Percentiles rank a stretch among this genome's conserved stretches.
phyloP scores from a whole-genome alignment of 768 basidiomycete genomes.

The Boletus bicolor region DNA sequence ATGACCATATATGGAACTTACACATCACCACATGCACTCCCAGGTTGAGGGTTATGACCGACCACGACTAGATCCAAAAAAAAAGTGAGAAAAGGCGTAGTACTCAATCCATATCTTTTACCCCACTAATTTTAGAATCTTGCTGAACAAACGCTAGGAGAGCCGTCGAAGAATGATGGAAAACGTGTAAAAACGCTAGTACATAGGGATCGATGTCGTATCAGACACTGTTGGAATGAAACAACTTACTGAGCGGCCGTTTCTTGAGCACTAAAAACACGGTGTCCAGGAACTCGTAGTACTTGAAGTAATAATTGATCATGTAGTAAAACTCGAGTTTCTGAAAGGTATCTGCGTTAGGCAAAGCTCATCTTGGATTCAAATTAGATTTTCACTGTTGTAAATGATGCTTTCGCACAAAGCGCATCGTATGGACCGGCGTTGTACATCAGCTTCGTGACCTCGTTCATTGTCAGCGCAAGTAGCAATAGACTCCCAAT shows the following conservation, averaged over 20 bases:
- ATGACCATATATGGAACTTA: conserved; percentile 38
- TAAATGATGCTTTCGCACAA: conserved; percentile 76
- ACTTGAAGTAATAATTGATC: conserved; percentile 97
- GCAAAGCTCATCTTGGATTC: neutral
- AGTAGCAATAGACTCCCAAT: conserved; percentile 77
- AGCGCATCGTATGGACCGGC: conserved; percentile 72
- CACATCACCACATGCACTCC: conserved; percentile 95
- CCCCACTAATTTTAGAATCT: conserved; percentile 84
- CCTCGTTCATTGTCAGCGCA: conserved; percentile 80
- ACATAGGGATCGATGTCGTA: neutral
- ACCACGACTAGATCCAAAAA: conserved; percentile 67
- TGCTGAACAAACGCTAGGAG: conserved; percentile 89
- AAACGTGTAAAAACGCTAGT: conserved; percentile 92
- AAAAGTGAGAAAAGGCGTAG: neutral
- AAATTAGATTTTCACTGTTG: conserved; percentile 54
- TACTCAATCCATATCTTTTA: conserved; percentile 26
- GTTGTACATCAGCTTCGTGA: conserved; percentile 67
- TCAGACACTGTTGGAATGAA: neutral
- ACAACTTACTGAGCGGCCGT: conserved; percentile 79
- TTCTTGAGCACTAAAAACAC: conserved; percentile 96
- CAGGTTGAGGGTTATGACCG: conserved; percentile 83
- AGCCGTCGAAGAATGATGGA: conserved; percentile 95
- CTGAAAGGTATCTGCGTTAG: conserved; percentile 37
- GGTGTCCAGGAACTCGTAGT: conserved; percentile 91
- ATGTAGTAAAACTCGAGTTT: conserved; percentile 93